These are phyloP conservation scores for Boeremia lycopersici DNA, from an alignment of 2,329 filamentous ascomycete species.

Conservation along the genomic window DNA sequence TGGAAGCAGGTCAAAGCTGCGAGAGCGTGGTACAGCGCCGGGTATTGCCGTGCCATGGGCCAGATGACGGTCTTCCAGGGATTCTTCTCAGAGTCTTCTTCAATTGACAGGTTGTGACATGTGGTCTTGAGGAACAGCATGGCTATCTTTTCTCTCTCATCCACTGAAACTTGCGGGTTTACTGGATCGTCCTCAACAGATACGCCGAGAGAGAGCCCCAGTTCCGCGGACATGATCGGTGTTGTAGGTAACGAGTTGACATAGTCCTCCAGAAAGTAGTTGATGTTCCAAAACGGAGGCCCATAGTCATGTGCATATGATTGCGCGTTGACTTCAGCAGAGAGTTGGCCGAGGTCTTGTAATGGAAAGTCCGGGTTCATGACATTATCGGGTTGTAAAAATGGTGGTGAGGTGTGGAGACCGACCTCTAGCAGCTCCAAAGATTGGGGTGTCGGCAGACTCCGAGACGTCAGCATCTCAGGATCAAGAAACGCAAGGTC, in stretches of 20 bases:
- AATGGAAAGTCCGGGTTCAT: neutral
- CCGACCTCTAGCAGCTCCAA: slow-evolving; percentile 10
- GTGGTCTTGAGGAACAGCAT: slow-evolving; percentile 64
- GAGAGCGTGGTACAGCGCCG: slow-evolving; percentile 69
- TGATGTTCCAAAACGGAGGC: slow-evolving; percentile 21
- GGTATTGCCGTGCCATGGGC: slow-evolving; percentile 66
- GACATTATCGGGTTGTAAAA: neutral
- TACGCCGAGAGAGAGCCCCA: neutral
- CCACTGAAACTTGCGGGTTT: slow-evolving; percentile 2
- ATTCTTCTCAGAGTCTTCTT: slow-evolving; percentile 69
- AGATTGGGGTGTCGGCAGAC: slow-evolving; percentile 15
- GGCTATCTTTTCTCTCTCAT: slow-evolving; percentile 18
- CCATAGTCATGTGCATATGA: slow-evolving; percentile 15
- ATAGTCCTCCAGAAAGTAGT: slow-evolving; percentile 24
- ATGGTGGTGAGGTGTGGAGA: neutral
- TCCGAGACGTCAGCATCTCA: slow-evolving; percentile 2
- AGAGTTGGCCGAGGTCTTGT: slow-evolving; percentile 9
- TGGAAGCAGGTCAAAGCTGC: slow-evolving; percentile 72
- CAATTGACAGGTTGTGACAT: slow-evolving; percentile 71
- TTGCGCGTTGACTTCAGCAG: slow-evolving; percentile 12
- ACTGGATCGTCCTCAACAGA: neutral
- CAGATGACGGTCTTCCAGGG: slow-evolving; percentile 72
- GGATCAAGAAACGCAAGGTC: slow-evolving; percentile 14
- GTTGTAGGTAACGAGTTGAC: slow-evolving; percentile 11
- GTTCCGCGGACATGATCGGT: slow-evolving; percentile 8